Evolutionary conservation across 2,329 filamentous ascomycete species (phyloP), one percentile per base, ranked within the genome.

Genomic region (Ampelomyces quisqualis): DNA sequence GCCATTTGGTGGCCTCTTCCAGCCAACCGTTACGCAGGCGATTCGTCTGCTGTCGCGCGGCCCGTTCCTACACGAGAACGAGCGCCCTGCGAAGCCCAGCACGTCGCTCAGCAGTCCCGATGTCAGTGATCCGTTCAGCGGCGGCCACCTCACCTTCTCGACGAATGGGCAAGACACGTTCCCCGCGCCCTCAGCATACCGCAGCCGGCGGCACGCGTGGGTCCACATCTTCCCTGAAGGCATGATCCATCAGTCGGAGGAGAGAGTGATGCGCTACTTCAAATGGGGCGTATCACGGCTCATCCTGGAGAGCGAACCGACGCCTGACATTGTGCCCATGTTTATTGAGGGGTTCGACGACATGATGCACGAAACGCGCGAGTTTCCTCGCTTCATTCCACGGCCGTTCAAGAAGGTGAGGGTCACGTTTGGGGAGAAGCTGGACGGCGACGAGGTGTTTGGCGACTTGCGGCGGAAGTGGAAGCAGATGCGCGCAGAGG

Each of bases 171-270:
- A 58, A 11, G 86, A 91, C 68, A 71, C 69, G 24, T 86, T 88
- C 64, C 74, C 78, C 1, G 79, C 88, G 0, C 89, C 90, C 1
- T 84, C 88, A 2, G 79, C 82, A 33, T 90, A 86, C 64, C 68
- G 80, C 2, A 77, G 71, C 49, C 84, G 89, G 57, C 81, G 81
- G 31, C 79, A 87, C 66, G 81, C 82, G 30, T 98, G 93, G 93
- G 75, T 98, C 3, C 93, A 98, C 68, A 85, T 97, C 39, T 97
- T 97, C 68, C 93, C 93, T 9, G 93, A 98, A 70, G 93, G 90
- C 33, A 89, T 87, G 68, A 89, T 95, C 31, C 90, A 97, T 69
- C 93, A 98, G 71, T 84, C 89, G 53, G 79, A 85, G 1, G 74
- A 82, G 28, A 82, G 83, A 57, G 81, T 84, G 6, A 84, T 97